phyloP scores from a whole-genome alignment of 2,329 filamentous ascomycete species.

The Leptosphaerulina australis region DNA sequence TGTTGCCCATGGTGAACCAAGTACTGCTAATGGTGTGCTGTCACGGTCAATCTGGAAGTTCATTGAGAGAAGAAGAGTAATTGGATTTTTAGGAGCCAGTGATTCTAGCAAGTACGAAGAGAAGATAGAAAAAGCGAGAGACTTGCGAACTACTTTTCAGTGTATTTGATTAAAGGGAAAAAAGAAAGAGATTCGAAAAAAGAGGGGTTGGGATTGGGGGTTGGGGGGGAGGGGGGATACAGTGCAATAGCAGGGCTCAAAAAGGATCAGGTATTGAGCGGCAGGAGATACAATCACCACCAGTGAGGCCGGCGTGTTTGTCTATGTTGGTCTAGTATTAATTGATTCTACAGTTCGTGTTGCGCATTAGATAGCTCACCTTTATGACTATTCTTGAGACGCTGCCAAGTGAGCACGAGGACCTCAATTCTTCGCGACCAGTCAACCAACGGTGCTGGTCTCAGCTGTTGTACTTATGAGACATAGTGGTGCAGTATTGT shows the following conservation, averaged over 20 bases:
- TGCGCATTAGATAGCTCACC: conserved; percentile 18
- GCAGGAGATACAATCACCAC: neutral
- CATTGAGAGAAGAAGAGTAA: neutral
- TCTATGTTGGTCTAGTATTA: conserved; percentile 18
- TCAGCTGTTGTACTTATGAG: too few relatives aligned
- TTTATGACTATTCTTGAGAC: conserved; percentile 41
- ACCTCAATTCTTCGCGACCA: conserved; percentile 38
- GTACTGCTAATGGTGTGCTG: conserved; percentile 37
- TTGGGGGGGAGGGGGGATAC: neutral
- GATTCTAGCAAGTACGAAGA: too few relatives aligned
- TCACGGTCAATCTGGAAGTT: neutral
- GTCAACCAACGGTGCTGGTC: conserved; percentile 15
- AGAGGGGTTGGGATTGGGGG: neutral
- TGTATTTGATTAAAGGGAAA: too few relatives aligned
- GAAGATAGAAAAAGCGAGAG: too few relatives aligned
- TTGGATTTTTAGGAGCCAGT: too few relatives aligned
- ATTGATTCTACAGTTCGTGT: neutral
- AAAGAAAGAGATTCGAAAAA: too few relatives aligned
- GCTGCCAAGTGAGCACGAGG: conserved; percentile 43
- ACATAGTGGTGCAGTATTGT: neutral
- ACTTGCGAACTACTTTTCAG: too few relatives aligned
- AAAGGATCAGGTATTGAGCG: neutral
- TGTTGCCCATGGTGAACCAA: conserved; percentile 34
- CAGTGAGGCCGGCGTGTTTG: conserved; percentile 23
- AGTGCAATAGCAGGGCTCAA: neutral